Conservation (phyloP, 225 moss, liverwort and hornwort species). For the Thuidium tamariscinum region DNA sequence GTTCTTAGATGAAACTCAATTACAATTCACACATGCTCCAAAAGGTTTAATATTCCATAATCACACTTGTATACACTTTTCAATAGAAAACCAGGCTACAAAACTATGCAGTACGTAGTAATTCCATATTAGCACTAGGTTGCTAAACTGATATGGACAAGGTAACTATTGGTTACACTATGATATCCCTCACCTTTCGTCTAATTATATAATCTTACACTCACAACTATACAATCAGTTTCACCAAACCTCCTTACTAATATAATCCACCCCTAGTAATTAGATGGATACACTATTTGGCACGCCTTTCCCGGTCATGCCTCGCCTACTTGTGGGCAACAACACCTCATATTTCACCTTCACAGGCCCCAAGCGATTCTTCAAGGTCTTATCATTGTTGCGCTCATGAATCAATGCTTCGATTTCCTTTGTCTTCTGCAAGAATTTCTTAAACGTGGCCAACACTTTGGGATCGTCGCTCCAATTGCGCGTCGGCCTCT, state of each 20-base stretch:
- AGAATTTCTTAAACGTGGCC: conserved; percentile 15
- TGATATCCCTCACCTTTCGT: no score
- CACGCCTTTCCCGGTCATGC: conserved; percentile 41
- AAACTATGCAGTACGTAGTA: neutral
- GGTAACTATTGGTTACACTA: neutral
- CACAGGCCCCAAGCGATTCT: conserved; percentile 26
- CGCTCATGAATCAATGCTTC: neutral
- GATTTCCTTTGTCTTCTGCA: neutral
- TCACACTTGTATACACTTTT: neutral
- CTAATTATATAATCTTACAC: neutral
- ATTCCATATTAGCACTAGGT: neutral
- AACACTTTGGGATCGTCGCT: conserved; percentile 30
- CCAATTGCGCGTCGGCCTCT: conserved; percentile 28
- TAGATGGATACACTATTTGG: conserved; percentile 31
- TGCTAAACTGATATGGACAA: neutral
- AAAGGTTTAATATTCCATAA: neutral
- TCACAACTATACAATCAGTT: neutral
- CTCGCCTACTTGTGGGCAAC: conserved; percentile 9
- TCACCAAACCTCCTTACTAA: neutral
- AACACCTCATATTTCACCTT: conserved; percentile 25
- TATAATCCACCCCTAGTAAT: neutral
- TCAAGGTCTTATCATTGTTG: conserved; percentile 8
- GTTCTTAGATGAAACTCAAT: no score
- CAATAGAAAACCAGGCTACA: neutral
- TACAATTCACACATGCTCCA: no score